Evolutionary conservation across 495 filamentous ascomycete genomes (phyloP).

Genomic region (Penicillium antarcticum): DNA sequence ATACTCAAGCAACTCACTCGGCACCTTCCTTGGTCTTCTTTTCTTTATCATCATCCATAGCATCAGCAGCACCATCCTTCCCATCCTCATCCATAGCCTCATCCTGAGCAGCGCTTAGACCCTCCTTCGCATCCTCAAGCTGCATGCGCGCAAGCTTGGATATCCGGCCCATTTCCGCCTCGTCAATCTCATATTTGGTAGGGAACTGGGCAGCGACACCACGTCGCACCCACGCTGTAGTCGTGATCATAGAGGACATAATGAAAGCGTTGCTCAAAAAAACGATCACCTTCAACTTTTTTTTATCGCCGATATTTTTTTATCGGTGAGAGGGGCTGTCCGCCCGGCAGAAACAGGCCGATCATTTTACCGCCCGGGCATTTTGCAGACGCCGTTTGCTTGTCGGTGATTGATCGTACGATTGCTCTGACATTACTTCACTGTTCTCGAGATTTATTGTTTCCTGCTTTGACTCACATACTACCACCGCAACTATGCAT

Average conservation of each 20-base stretch:
- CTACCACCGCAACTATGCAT: slow-evolving; percentile 63
- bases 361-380: slow-evolving; percentile 29
- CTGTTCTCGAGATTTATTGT: not conserved
- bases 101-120: slow-evolving; percentile 65
- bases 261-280: slow-evolving; percentile 16
- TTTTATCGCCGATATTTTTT: slow-evolving; percentile 32
- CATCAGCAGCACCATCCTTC: slow-evolving; percentile 16
- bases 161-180: slow-evolving; percentile 89
- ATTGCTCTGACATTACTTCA: not conserved
- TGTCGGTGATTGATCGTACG: slow-evolving; percentile 2
- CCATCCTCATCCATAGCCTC: slow-evolving; percentile 33
- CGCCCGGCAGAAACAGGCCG: slow-evolving; percentile 33
- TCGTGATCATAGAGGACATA: slow-evolving; percentile 87
- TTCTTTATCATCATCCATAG: slow-evolving; percentile 22
- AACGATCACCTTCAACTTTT: slow-evolving; percentile 15
- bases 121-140: slow-evolving; percentile 87
- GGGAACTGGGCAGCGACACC: slow-evolving; percentile 92
- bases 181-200: slow-evolving; percentile 84
- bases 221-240: slow-evolving; percentile 88
- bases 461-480: not conserved
- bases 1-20: slow-evolving; percentile 13
- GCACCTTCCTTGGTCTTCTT: slow-evolving; percentile 19
- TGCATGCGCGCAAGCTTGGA: slow-evolving; percentile 83
- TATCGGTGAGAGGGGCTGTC: slow-evolving; percentile 30
- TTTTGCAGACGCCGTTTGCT: slow-evolving; percentile 11